A percentile compares a stretch with the other conserved stretches of the same genome.
Evolutionary conservation across 129 eudicot species (phyloP).

Genomic region (Flaveria sonorensis): DNA sequence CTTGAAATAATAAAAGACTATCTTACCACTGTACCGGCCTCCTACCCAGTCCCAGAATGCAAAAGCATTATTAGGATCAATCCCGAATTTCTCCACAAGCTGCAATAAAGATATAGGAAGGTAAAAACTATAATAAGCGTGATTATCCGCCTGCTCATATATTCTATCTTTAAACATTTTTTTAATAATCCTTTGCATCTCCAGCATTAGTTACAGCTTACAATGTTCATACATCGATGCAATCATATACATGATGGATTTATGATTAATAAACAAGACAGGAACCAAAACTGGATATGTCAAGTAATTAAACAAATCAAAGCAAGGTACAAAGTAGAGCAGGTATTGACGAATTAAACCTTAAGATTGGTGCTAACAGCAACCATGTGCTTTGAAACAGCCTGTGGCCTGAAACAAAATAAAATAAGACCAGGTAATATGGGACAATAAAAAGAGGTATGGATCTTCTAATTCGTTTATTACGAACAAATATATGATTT

Average conservation of each 20-base stretch:
- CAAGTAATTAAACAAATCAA: background rate
- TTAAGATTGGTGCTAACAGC: slow-evolving; percentile 98
- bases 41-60: slow-evolving; percentile 99
- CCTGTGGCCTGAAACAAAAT: slow-evolving; percentile 57
- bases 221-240: background rate
- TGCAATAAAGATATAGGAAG: slow-evolving; percentile 33
- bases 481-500: background rate
- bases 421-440: slow-evolving; percentile 11
- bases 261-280: background rate
- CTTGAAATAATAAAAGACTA: slow-evolving; percentile 11
- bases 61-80: slow-evolving; percentile 94
- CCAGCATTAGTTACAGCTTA: background rate
- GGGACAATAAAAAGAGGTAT: background rate
- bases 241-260: background rate
- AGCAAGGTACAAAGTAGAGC: background rate
- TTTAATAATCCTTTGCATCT: slow-evolving; percentile 2
- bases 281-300: background rate
- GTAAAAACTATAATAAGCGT: slow-evolving; percentile 8
- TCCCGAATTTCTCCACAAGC: slow-evolving; percentile 97
- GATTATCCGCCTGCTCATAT: background rate
- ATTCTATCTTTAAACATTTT: background rate
- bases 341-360: slow-evolving; percentile 30
- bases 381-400: slow-evolving; percentile 97
- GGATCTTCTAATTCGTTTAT: no score
- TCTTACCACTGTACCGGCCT: slow-evolving; percentile 94